Evolutionary conservation across 2,329 filamentous ascomycete genomes (phyloP).

Genomic region (Botrytis paeoniae): DNA sequence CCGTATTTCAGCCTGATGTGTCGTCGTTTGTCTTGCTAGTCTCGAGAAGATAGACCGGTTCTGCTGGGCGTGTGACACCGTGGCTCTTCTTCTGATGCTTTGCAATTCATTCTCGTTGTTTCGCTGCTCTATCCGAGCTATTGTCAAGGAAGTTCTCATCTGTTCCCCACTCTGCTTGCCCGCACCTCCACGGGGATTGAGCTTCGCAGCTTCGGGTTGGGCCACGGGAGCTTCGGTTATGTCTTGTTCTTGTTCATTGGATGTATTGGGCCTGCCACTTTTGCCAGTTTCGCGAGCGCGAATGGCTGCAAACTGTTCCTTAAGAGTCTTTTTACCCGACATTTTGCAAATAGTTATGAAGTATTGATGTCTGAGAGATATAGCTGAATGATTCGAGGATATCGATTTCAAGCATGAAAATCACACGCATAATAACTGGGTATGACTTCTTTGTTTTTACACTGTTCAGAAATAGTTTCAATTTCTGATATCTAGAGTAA

Average conservation of each 20-base stretch:
- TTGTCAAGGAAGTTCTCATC: background rate
- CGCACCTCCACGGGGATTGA: background rate
- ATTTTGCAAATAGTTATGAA: background rate
- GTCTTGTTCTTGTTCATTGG: background rate
- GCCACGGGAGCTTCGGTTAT: background rate
- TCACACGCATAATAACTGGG: background rate
- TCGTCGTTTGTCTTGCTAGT: background rate
- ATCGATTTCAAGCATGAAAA: background rate
- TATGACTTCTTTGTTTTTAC: background rate
- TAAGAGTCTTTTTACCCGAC: background rate
- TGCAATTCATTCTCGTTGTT: background rate
- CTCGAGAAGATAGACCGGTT: background rate
- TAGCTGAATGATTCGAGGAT: background rate
- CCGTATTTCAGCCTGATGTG: background rate
- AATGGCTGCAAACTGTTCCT: background rate
- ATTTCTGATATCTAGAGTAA: background rate
- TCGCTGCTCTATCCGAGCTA: background rate
- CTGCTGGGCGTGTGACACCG: too few relatives aligned
- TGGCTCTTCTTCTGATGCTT: background rate
- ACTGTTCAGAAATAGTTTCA: background rate
- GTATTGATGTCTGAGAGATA: background rate
- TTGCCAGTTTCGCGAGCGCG: background rate
- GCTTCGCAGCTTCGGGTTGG: background rate
- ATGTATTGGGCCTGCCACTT: background rate
- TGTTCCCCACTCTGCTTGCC: background rate